Evolutionary conservation across 116 monocot species (phyloP).

Genomic region (Zostera marina): DNA sequence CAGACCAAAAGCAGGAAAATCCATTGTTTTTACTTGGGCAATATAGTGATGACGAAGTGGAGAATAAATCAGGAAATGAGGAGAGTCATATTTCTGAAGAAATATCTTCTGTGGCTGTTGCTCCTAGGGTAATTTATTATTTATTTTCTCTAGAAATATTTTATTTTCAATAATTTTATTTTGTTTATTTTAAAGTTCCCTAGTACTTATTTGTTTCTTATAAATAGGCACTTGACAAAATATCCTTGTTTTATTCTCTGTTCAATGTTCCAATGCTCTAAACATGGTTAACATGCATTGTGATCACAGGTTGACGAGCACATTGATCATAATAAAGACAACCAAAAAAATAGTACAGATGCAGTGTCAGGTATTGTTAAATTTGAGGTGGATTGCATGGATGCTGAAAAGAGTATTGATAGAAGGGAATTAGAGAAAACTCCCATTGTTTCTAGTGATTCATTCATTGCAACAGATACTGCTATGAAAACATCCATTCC

Average conservation of each 20-base stretch:
- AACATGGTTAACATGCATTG: background rate
- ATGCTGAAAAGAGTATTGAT: slow-evolving; percentile 6
- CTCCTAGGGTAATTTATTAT: slow-evolving; percentile 19
- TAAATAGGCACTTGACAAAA: background rate
- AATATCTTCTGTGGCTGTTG: slow-evolving; percentile 8
- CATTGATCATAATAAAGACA: slow-evolving; percentile 6
- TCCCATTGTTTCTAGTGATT: slow-evolving; percentile 7
- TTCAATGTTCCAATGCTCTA: background rate
- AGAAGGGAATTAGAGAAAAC: slow-evolving; percentile 11
- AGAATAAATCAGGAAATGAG: slow-evolving; percentile 25
- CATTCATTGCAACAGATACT: slow-evolving; percentile 6
- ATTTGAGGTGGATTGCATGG: slow-evolving; percentile 14
- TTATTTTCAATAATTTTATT: background rate
- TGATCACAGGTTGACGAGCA: slow-evolving; percentile 17
- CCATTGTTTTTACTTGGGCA: slow-evolving; percentile 80
- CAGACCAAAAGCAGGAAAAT: slow-evolving; percentile 68
- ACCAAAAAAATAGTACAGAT: slow-evolving; percentile 8
- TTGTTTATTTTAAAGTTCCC: background rate
- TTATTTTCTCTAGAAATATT: background rate
- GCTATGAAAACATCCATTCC: slow-evolving; percentile 7
- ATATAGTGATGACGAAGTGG: slow-evolving; percentile 86
- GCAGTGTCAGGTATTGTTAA: slow-evolving; percentile 7
- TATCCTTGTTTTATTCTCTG: background rate
- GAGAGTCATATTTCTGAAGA: slow-evolving; percentile 15
- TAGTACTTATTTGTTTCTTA: background rate